Conservation (phyloP, 2,329 filamentous ascomycete genomes). For the Scorias spongiosa region DNA sequence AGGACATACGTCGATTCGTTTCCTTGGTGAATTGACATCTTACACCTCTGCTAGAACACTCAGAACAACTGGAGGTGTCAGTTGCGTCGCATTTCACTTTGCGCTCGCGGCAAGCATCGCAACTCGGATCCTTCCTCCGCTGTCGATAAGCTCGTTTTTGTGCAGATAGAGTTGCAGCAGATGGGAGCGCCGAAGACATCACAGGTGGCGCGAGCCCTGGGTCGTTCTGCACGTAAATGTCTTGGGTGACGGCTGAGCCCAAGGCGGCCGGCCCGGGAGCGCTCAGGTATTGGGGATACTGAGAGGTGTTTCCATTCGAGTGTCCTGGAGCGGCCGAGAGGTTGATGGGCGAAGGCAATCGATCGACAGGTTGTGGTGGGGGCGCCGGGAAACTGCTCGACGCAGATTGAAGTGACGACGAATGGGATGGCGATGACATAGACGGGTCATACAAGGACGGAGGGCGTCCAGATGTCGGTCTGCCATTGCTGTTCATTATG, state of each 20-base stretch:
- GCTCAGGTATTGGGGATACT: background rate
- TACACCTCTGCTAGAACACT: slow-evolving; percentile 90
- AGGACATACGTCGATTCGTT: slow-evolving; percentile 96
- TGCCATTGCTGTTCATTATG: background rate
- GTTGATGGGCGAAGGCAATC: background rate
- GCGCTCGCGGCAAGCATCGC: slow-evolving; percentile 83
- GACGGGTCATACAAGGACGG: background rate
- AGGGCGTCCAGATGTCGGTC: background rate
- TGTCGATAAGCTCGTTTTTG: slow-evolving; percentile 93
- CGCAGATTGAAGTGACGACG: background rate
- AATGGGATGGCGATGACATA: background rate
- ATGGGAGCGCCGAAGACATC: slow-evolving; percentile 17
- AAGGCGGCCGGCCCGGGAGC: background rate
- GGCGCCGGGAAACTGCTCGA: background rate
- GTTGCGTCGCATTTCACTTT: slow-evolving; percentile 86
- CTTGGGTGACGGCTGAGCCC: background rate
- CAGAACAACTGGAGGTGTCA: slow-evolving; percentile 88
- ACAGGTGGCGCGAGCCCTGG: slow-evolving; percentile 14
- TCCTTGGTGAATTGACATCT: slow-evolving; percentile 99
- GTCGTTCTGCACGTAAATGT: slow-evolving; percentile 1
- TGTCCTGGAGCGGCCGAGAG: background rate
- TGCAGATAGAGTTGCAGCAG: slow-evolving; percentile 43
- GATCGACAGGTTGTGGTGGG: background rate
- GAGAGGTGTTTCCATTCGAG: background rate
- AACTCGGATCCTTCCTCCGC: slow-evolving; percentile 88